Evolutionary conservation across 805 yeast species (phyloP), one percentile per base, ranked within the genome.

Genomic region (Debaryomyces maramus): DNA sequence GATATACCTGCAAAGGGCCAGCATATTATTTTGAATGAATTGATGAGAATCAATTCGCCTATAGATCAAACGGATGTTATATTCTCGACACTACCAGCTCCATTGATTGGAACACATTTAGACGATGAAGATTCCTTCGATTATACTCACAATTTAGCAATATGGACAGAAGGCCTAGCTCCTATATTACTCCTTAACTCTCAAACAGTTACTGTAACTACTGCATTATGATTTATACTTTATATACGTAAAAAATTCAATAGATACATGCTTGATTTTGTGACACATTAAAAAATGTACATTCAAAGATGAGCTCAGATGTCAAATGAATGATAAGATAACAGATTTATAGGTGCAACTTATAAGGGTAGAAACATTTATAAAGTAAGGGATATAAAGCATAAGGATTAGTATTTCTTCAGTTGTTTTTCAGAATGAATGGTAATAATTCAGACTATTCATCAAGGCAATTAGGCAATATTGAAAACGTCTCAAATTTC

Each of bases 201-300:
- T 0, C 95, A 88, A 65, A 85, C 96, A 0, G 89, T 93, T 73
- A 93, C 99, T 0, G 99, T 91, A 2, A 91, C 99, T 0, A 90
- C 97, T 5, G 93, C 96, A 23, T 67, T 91, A 46, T 90, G 65
- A 32, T 40, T 39, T 13, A 8, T 26, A 21, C 4, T 32, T 17
- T 33, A 33, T 27, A 23, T 32, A 13, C 19, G 13, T 29, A 11
- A 23, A 27, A n/a, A 11, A 21, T 34, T 19, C 34, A 20, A 16
- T 32, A 39, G 34, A 18, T 6, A 21, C 24, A 34, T n/a, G n/a
- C 16, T 36, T 28, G 13, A 17, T 39, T 19, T 22, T 17, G 35
- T 15, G 35, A 30, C 32, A 27, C 22, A 19, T 22, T 9, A 34
- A 26, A n/a, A 26, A 14, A 32, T 8, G n/a, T 32, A 18, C 11